phyloP scores from a whole-genome alignment of 371 early-diverging fungal species.

The Mortierella sp. region DNA sequence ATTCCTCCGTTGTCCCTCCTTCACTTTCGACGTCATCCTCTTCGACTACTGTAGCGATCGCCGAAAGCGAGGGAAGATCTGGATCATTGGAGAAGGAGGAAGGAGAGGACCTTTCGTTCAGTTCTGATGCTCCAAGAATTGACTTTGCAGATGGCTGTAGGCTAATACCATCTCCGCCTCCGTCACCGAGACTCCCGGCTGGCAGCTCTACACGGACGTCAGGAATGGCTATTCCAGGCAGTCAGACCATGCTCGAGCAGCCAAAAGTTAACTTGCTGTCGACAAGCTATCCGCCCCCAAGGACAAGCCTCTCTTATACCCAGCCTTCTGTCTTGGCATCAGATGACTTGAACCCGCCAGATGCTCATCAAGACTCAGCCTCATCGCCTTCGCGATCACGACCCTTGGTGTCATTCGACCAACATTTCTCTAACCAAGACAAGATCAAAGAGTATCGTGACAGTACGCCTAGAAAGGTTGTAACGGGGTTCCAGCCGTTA shows the following conservation, averaged over 20 bases:
- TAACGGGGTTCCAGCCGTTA: constrained; percentile 51
- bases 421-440: constrained; percentile 48
- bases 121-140: constrained; percentile 18
- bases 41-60: constrained; percentile 4
- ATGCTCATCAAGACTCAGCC: constrained; percentile 5
- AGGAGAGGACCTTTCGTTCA: constrained; percentile 12
- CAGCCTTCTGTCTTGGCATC: constrained; percentile 1
- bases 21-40: constrained; percentile 36
- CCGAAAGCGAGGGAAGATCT: background rate
- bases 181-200: constrained; percentile 23
- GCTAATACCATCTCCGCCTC: constrained; percentile 51
- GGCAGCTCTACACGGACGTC: constrained; percentile 1
- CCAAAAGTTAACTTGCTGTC: constrained; percentile 32
- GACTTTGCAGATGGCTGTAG: constrained; percentile 48
- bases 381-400: constrained; percentile 33
- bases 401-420: constrained; percentile 48
- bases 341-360: background rate
- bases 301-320: constrained; percentile 36
- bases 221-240: constrained; percentile 2
- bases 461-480: constrained; percentile 38
- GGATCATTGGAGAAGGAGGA: background rate
- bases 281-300: constrained; percentile 53
- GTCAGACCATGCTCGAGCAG: constrained; percentile 22
- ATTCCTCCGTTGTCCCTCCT: constrained; percentile 13
- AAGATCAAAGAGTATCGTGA: constrained; percentile 33